Evolutionary conservation across 2,329 filamentous ascomycete genomes (phyloP), one percentile per base, ranked within the genome.

Genomic region (Colletotrichum destructivum): DNA sequence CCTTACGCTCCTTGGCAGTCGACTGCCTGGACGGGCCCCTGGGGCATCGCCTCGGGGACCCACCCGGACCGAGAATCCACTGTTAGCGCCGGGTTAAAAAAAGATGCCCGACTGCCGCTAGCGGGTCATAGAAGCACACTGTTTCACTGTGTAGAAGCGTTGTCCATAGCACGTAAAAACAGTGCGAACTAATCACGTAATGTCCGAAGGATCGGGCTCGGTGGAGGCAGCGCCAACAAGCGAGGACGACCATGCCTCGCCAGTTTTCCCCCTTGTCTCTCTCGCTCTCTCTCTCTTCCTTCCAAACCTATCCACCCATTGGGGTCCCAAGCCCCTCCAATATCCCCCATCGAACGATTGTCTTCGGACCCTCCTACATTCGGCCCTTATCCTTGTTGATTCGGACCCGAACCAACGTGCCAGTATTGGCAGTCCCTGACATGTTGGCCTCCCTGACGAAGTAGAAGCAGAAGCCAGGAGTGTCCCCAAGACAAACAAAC

Each of bases 21-120:
- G 31, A 35, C 31, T 9, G 31, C 31, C 31, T 40, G 35, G 8
- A 42, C n/a, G 23, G 55, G 49, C 44, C 44, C 47, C 56, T 46
- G 44, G 31, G 59, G 65, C 69, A 63, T 59, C 65, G 69, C 65
- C 65, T 63, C 65, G 59, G 46, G 26, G 54, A 46, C 31, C 69
- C 52, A 52, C 69, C 54, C 65, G 65, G 54, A 46, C 44, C 49
- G 65, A 38, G 65, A 46, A 38, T 3, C 9, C 9, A 38, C 18
- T 21, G 52, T 60, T 71, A 69, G 69, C 65, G 69, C 64, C 42
- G 51, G 52, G 35, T 47, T 69, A 71, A 47, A 69, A 71, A 71
- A 71, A 71, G 69, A 44, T 69, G 51, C 35, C 65, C 59, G 65
- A 49, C 35, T 46, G 59, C 26, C 51, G 64, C 69, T 68, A 62